phyloP scores from a whole-genome alignment of 345 rosid species.

The Salix exigua region DNA sequence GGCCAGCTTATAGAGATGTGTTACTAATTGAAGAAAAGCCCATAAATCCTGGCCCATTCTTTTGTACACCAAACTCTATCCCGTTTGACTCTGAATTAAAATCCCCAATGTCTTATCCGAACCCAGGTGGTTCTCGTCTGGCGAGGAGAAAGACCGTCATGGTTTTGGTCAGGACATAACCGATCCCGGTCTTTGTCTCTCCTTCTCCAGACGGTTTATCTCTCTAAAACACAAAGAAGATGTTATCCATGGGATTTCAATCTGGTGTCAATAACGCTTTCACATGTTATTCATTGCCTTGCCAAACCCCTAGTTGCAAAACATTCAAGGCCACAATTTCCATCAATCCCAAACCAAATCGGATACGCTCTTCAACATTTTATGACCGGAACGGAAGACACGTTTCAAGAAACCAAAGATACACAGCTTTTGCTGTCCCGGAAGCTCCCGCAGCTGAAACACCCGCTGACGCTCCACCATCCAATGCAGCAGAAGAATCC shows the following conservation, averaged over 20 bases:
- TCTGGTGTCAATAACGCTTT: constrained; percentile 21
- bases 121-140: constrained; percentile 21
- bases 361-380: constrained; percentile 1
- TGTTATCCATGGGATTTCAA: constrained; percentile 49
- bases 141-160: background rate
- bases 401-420: constrained; percentile 34
- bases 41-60: background rate
- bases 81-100: background rate
- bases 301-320: constrained; percentile 14
- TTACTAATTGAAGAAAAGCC: background rate
- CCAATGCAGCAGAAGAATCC: constrained; percentile 4
- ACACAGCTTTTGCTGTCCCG: constrained; percentile 40
- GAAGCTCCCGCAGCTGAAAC: constrained; percentile 43
- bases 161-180: constrained; percentile 3
- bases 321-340: constrained; percentile 9
- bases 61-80: background rate
- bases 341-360: constrained; percentile 4
- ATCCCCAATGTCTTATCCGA: constrained; percentile 38
- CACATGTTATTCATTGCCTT: constrained; percentile 19
- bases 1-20: background rate
- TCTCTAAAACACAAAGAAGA: constrained; percentile 4
- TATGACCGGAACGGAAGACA: constrained; percentile 17
- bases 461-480: constrained; percentile 12
- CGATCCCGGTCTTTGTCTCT: background rate
- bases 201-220: background rate